phyloP scores from a whole-genome alignment of 2,329 filamentous ascomycete genomes.

The Fusarium chlamydosporum region DNA sequence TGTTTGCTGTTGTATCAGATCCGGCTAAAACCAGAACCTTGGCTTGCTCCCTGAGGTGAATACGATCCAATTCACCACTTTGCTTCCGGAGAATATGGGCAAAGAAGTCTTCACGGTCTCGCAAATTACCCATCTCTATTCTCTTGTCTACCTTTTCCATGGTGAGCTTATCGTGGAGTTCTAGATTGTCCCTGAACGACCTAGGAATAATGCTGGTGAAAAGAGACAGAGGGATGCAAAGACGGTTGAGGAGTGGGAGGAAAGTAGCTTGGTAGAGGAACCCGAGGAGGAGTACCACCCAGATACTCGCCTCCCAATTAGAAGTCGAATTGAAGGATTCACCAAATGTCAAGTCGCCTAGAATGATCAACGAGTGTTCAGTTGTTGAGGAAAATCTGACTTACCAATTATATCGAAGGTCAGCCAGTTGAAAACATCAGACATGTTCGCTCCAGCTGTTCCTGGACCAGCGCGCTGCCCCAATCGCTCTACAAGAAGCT shows the following conservation, averaged over 20 bases:
- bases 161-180: conserved; percentile 6
- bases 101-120: conserved; percentile 31
- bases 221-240: conserved; percentile 14
- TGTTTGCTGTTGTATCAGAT: conserved; percentile 30
- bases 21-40: conserved; percentile 31
- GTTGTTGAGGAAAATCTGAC: rapidly evolving
- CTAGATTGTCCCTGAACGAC: not conserved
- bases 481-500: conserved; percentile 14
- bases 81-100: conserved; percentile 17
- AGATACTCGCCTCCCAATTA: conserved; percentile 13
- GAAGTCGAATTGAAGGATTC: conserved; percentile 33
- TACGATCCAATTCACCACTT: not conserved
- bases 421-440: conserved; percentile 25
- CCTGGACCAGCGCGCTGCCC: conserved; percentile 1
- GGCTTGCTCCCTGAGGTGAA: conserved; percentile 33
- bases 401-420: conserved; percentile 39
- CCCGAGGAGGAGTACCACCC: conserved; percentile 15
- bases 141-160: conserved; percentile 17
- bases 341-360: conserved; percentile 32
- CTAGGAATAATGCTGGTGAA: conserved; percentile 8
- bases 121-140: conserved; percentile 3
- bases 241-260: conserved; percentile 10
- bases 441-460: conserved; percentile 5
- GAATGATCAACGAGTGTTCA: rapidly evolving
- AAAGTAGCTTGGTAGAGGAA: conserved; percentile 3